Evolutionary conservation across 805 yeast genomes (phyloP), one percentile per base, ranked within the genome.

Genomic region (Wickerhamomyces strasburgensis): DNA sequence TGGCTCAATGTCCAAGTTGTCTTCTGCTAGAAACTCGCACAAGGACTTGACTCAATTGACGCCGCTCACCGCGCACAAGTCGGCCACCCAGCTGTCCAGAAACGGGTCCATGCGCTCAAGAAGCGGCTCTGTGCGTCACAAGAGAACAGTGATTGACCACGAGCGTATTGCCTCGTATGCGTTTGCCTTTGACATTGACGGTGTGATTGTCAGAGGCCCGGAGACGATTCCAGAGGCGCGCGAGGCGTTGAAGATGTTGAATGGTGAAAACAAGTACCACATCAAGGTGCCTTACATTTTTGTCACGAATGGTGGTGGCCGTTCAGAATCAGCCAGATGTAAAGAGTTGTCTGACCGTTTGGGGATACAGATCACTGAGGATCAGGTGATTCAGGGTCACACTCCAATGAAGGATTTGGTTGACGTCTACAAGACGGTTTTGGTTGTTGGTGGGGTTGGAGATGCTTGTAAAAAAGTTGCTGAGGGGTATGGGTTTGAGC

Each of bases 241-340:
- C 13, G 73, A 77, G 44, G 95, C 95, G 6, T 62, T 87, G 47
- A 70, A 71, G 44, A 56, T 83, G 66, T 70, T 87, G 44, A 79
- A 84, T 48, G 95, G 95, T 40, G 77, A 77, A 27, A 87, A 87
- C 64, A 70, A 75, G 52, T 79, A 84, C 64, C 75, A 81, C 51
- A 80, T 87, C 51, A 77, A 72, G 44, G 88, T 84, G 14, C 95
- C 95, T 6, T 84, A 83, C 56, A 80, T 84, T 40, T 80, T 82
- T 56, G 88, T 87, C 44, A 87, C 96, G 41, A 87, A 87, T 58
- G 96, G 96, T 49, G 95, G 96, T 48, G 96, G 96, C 34, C 76
- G 83, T 53, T 81, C 86, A 7, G 96, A 87, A 58, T 56, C 65
- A 38, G 79, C 73, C 8, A 70, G 96, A 49, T 83, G 90, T 33